phyloP scores from a whole-genome alignment of 345 rosid genomes.

The Balakata baccata region DNA sequence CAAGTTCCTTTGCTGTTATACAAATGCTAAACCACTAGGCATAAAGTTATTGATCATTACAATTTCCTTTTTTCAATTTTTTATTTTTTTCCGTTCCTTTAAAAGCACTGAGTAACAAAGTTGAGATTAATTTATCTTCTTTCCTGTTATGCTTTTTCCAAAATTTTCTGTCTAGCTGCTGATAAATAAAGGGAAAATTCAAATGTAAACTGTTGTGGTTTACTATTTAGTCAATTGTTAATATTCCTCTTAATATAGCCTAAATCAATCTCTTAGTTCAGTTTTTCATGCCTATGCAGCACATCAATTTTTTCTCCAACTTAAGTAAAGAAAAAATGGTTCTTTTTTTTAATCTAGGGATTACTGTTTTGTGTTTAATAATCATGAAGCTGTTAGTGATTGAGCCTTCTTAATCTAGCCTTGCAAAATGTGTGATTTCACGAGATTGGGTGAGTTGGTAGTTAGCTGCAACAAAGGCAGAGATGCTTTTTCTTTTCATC shows the following conservation, averaged over 20 bases:
- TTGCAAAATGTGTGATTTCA: conserved; percentile 45
- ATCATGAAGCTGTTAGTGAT: conserved; percentile 1
- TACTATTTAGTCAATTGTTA: not conserved
- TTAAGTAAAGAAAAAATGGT: not conserved
- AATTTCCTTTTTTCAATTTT: too few species aligned
- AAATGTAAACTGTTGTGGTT: not conserved
- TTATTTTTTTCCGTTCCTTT: too few species aligned
- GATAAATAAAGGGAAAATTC: not conserved
- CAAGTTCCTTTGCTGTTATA: not conserved
- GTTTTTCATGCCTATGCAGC: conserved; percentile 7
- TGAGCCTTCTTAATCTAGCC: conserved; percentile 25
- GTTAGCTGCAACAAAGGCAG: conserved; percentile 36
- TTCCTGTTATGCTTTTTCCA: not conserved
- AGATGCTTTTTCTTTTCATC: conserved; percentile 23
- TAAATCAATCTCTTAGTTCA: not conserved
- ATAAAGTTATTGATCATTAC: not conserved
- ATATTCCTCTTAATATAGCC: conserved; percentile 3
- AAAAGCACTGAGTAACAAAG: too few species aligned
- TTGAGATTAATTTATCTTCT: too few species aligned
- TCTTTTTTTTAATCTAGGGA: not conserved
- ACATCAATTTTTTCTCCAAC: not conserved
- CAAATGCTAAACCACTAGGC: not conserved
- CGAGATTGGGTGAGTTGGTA: conserved; percentile 40
- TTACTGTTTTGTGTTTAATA: conserved; percentile 11
- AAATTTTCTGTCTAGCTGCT: not conserved